A percentile compares a stretch with the other conserved stretches of the same genome.
phyloP scores from a whole-genome alignment of 169 alveolate species.

The Eimeria brunetti region DNA sequence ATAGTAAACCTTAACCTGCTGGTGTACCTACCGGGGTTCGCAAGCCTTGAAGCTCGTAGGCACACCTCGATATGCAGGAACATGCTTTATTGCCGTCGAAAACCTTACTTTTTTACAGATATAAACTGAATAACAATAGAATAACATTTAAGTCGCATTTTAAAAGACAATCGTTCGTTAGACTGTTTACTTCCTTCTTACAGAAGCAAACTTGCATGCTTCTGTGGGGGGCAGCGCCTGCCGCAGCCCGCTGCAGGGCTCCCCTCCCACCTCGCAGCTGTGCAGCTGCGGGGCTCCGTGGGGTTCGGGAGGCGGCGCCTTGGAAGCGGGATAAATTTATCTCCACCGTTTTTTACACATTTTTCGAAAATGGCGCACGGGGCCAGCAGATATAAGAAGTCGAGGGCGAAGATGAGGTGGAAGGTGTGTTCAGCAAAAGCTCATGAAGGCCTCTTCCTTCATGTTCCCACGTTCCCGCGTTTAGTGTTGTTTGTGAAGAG shows the following conservation, averaged over 20 bases:
- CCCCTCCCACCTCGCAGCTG: conserved; percentile 61
- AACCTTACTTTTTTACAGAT: too few species aligned
- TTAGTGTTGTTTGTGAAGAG: neutral
- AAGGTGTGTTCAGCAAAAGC: conserved; percentile 84
- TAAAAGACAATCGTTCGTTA: neutral
- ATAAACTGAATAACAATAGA: too few species aligned
- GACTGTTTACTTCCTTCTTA: neutral
- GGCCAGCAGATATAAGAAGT: conserved; percentile 95
- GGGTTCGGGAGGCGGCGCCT: neutral
- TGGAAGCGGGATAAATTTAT: conserved; percentile 31
- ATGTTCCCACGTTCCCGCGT: neutral
- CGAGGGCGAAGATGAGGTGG: conserved; percentile 96
- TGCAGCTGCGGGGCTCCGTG: conserved; percentile 53
- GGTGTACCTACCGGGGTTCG: too few species aligned
- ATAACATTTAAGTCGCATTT: neutral
- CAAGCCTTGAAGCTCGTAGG: too few species aligned
- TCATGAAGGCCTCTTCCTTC: neutral
- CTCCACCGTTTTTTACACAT: conserved; percentile 21
- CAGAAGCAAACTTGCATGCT: neutral
- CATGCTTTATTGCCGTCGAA: too few species aligned
- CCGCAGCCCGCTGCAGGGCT: conserved; percentile 36
- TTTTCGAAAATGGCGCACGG: conserved; percentile 93
- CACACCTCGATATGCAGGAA: too few species aligned
- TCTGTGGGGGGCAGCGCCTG: conserved; percentile 30
- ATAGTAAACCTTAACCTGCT: too few species aligned